Evolutionary conservation across 768 basidiomycete species (phyloP).

Genomic region (Boletus rufocinnamomeus): DNA sequence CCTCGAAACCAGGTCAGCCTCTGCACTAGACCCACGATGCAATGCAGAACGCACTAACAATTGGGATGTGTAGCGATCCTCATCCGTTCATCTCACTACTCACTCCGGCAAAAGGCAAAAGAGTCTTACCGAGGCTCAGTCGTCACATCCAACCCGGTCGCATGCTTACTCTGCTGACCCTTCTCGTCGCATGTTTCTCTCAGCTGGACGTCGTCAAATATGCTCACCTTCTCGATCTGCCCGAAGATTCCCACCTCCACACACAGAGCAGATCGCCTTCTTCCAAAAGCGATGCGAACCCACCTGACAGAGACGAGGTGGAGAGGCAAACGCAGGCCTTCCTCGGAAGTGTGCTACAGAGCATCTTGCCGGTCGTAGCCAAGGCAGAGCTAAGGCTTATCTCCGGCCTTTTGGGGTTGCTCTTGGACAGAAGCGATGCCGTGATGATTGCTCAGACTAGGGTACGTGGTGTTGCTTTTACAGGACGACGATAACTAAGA

Average conservation of each 20-base stretch:
- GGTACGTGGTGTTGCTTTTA: constrained; percentile 47
- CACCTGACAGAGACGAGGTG: constrained; percentile 59
- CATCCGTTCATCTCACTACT: constrained; percentile 97
- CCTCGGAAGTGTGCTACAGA: constrained; percentile 81
- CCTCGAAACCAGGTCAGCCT: constrained; percentile 81
- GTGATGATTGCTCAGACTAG: constrained; percentile 73
- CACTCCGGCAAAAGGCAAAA: constrained; percentile 88
- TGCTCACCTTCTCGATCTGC: constrained; percentile 68
- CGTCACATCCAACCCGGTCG: constrained; percentile 78
- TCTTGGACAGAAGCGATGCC: constrained; percentile 79
- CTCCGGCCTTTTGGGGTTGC: constrained; percentile 80
- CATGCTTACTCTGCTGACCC: constrained; percentile 84
- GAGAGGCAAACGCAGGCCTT: constrained; percentile 93
- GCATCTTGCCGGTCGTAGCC: constrained; percentile 79
- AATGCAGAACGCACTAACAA: background rate
- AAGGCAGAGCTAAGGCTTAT: constrained; percentile 79
- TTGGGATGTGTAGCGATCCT: constrained; percentile 61
- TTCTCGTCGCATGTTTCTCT: constrained; percentile 91
- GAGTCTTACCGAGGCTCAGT: constrained; percentile 83
- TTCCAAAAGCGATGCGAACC: constrained; percentile 14
- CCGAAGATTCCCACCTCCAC: constrained; percentile 53
- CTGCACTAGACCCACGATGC: background rate
- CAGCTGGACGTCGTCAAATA: constrained; percentile 90
- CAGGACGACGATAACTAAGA: background rate
- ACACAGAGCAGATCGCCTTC: constrained; percentile 23